A percentile compares a stretch with the other conserved stretches of the same genome.
These are phyloP conservation scores for Litsea cubeba DNA, from an alignment of 164 flowering plant genomes.

Conservation along the genomic window DNA sequence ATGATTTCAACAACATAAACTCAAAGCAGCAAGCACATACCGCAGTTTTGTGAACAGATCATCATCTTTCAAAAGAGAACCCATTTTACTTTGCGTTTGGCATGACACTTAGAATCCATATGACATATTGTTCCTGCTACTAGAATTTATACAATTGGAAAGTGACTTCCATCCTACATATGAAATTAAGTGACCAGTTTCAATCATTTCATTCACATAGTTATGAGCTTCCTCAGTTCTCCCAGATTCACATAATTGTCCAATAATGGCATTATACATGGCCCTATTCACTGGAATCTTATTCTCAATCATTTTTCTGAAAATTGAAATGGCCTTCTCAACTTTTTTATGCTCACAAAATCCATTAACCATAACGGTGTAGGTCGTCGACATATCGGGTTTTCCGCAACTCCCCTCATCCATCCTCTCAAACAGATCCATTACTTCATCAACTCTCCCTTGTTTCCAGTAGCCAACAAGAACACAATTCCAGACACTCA, in stretches of 20 bases:
- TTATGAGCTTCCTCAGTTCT: slow-evolving; percentile 23
- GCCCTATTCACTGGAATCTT: slow-evolving; percentile 15
- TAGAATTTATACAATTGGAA: slow-evolving; percentile 10
- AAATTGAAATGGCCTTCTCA: slow-evolving; percentile 22
- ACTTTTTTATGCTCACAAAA: slow-evolving; percentile 22
- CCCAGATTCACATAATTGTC: slow-evolving; percentile 18
- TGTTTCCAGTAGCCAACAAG: slow-evolving; percentile 30
- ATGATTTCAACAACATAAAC: neutral
- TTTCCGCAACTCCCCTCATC: slow-evolving; percentile 14
- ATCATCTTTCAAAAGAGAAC: neutral
- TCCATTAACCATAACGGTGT: slow-evolving; percentile 26
- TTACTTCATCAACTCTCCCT: slow-evolving; percentile 24
- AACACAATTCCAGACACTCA: slow-evolving; percentile 22
- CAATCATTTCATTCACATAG: slow-evolving; percentile 29
- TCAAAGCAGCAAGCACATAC: neutral
- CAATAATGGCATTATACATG: slow-evolving; percentile 24
- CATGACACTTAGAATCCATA: slow-evolving; percentile 13
- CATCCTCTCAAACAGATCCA: slow-evolving; percentile 27
- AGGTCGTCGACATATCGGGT: slow-evolving; percentile 18
- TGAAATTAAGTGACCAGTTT: slow-evolving; percentile 27
- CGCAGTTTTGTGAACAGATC: neutral
- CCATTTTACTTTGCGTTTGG: neutral
- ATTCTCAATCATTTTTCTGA: slow-evolving; percentile 25
- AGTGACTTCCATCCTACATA: slow-evolving; percentile 23
- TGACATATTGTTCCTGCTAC: slow-evolving; percentile 3